Percentiles rank a stretch among this genome's conserved stretches.
Conservation (phyloP, 1,139 yeast species). For the Magnusiomyces ingens region DNA sequence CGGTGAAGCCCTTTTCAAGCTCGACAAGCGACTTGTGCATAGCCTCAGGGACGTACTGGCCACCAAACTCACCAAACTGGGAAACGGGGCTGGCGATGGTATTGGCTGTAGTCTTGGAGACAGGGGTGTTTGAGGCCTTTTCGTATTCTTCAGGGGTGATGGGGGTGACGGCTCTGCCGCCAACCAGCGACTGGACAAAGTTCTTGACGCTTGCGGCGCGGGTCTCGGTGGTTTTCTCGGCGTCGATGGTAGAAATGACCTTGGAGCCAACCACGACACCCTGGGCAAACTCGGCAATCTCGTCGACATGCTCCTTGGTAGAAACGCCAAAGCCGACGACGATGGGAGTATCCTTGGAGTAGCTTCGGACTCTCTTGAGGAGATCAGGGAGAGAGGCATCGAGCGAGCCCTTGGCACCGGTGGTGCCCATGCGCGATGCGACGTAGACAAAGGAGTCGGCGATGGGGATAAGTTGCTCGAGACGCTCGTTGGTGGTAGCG, state of each 20-base stretch:
- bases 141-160: constrained; percentile 19
- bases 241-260: constrained; percentile 59
- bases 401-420: constrained; percentile 75
- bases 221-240: constrained; percentile 49
- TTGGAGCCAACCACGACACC: constrained; percentile 96
- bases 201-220: constrained; percentile 54
- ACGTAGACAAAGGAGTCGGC: constrained; percentile 95
- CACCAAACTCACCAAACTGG: constrained; percentile 93
- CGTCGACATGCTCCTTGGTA: constrained; percentile 79
- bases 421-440: constrained; percentile 95
- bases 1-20: constrained; percentile 79
- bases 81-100: constrained; percentile 21
- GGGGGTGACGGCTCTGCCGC: constrained; percentile 43
- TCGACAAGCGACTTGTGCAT: constrained; percentile 85
- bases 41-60: constrained; percentile 97
- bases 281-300: constrained; percentile 70
- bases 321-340: constrained; percentile 98
- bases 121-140: constrained; percentile 25
- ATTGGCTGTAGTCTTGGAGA: constrained; percentile 22
- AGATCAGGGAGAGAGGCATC: constrained; percentile 60
- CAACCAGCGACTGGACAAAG: constrained; percentile 64
- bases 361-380: constrained; percentile 66
- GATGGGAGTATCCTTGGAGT: constrained; percentile 68
- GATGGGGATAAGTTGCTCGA: constrained; percentile 66
- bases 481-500: constrained; percentile 85